Percentiles rank a stretch among this genome's conserved stretches.
These are phyloP conservation scores for Paratinospora sagittata DNA, from an alignment of 164 flowering plant species.

Conservation along the genomic window DNA sequence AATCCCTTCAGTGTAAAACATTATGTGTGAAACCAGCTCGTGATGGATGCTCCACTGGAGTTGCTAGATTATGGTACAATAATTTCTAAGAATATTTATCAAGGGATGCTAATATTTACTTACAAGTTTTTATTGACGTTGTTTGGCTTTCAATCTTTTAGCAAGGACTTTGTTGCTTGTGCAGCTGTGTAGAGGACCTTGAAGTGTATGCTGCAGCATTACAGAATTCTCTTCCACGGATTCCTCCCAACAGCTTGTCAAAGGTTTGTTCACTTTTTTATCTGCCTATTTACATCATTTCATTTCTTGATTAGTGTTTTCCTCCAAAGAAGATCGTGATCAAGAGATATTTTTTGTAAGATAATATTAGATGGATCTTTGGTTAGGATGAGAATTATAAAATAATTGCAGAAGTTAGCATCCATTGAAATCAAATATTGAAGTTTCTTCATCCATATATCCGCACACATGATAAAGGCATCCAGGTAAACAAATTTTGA, in stretches of 20 bases:
- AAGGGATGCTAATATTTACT: neutral
- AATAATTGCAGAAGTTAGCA: neutral
- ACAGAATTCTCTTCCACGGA: slow-evolving; percentile 39
- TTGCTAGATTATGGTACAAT: slow-evolving; percentile 74
- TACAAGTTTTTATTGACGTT: neutral
- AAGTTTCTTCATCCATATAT: too few relatives aligned
- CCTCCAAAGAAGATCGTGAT: too few relatives aligned
- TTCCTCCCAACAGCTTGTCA: slow-evolving; percentile 77
- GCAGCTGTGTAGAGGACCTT: slow-evolving; percentile 69
- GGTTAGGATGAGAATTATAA: too few relatives aligned
- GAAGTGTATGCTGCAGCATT: slow-evolving; percentile 55
- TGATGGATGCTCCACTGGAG: slow-evolving; percentile 97
- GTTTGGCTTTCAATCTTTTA: neutral
- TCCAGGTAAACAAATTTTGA: too few relatives aligned
- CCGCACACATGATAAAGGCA: too few relatives aligned
- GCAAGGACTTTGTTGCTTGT: slow-evolving; percentile 15
- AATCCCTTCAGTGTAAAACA: slow-evolving; percentile 58
- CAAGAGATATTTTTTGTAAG: too few relatives aligned
- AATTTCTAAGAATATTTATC: neutral
- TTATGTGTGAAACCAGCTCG: slow-evolving; percentile 83
- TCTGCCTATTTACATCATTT: neutral
- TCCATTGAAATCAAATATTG: neutral
- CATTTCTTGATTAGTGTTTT: neutral
- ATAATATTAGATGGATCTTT: too few relatives aligned
- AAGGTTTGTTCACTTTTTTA: slow-evolving; percentile 39